These are phyloP conservation scores for Alternaria sp. DNA, from an alignment of 2,329 filamentous ascomycete genomes.

Conservation along the genomic window DNA sequence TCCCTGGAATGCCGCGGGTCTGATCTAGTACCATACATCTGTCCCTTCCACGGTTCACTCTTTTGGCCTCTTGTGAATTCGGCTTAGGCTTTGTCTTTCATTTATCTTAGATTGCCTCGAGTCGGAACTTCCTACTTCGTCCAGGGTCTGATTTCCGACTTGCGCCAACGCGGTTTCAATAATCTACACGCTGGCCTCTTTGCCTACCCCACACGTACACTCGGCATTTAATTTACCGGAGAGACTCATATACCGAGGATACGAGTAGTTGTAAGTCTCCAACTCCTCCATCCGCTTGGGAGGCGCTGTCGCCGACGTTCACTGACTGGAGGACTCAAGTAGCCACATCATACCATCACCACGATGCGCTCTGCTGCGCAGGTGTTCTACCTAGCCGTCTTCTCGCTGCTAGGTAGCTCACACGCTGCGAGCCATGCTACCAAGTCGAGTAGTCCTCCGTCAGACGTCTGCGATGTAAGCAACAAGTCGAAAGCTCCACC, in stretches of 20 bases:
- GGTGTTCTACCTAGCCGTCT: constrained; percentile 67
- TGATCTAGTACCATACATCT: constrained; percentile 27
- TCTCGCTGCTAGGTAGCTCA: constrained; percentile 61
- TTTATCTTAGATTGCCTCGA: constrained; percentile 24
- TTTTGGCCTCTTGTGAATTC: constrained; percentile 15
- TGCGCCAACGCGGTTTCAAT: constrained; percentile 31
- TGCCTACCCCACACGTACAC: constrained; percentile 33
- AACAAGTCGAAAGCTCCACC: constrained; percentile 29
- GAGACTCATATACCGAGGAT: constrained; percentile 29
- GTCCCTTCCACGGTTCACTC: constrained; percentile 22
- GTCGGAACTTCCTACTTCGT: constrained; percentile 30
- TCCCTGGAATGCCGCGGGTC: constrained; percentile 7
- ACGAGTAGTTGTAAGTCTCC: constrained; percentile 24
- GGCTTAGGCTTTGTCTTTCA: constrained; percentile 26
- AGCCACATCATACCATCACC: constrained; percentile 14
- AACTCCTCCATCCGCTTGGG: constrained; percentile 15
- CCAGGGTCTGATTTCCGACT: constrained; percentile 21
- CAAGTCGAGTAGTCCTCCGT: constrained; percentile 46
- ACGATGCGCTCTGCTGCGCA: constrained; percentile 61
- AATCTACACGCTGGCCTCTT: constrained; percentile 48
- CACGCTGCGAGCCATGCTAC: constrained; percentile 49
- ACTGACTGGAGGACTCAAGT: constrained; percentile 39
- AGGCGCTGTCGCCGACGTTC: constrained; percentile 38
- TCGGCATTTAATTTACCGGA: constrained; percentile 24
- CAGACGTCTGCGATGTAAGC: constrained; percentile 64